phyloP scores from a whole-genome alignment of 2,329 filamentous ascomycete species.

The Ophiostoma ulmi region DNA sequence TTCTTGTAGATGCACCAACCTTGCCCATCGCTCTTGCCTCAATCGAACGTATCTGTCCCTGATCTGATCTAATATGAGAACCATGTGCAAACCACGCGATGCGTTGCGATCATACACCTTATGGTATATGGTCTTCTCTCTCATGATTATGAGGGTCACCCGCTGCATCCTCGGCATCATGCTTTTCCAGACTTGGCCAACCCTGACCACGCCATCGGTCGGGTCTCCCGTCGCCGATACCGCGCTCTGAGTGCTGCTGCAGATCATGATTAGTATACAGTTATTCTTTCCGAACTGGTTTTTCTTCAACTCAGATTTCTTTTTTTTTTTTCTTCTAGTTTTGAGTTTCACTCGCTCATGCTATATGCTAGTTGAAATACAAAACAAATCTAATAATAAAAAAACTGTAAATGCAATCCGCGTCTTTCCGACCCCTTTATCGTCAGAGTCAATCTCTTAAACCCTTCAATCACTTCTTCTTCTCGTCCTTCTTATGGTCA shows the following conservation, averaged over 20 bases:
- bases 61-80: not conserved
- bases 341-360: not conserved
- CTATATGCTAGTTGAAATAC: not conserved
- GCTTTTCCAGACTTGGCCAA: not conserved
- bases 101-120: not conserved
- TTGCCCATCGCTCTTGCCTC: not conserved
- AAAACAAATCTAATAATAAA: too few species aligned
- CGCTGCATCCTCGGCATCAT: not conserved
- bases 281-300: not conserved
- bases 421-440: not conserved
- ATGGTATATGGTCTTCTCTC: not conserved
- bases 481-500: conserved; percentile 9
- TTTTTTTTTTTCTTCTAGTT: not conserved
- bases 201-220: not conserved
- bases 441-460: not conserved
- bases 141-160: not conserved
- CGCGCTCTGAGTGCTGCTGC: not conserved
- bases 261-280: not conserved
- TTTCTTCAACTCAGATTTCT: not conserved
- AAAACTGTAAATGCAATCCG: not conserved
- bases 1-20: not conserved
- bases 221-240: not conserved
- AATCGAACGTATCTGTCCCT: not conserved
- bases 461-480: not conserved
- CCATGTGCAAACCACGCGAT: not conserved